Percentiles rank a stretch among this genome's conserved stretches.
Conservation (phyloP, 345 rosid genomes). For the Sonneratia caseolaris region DNA sequence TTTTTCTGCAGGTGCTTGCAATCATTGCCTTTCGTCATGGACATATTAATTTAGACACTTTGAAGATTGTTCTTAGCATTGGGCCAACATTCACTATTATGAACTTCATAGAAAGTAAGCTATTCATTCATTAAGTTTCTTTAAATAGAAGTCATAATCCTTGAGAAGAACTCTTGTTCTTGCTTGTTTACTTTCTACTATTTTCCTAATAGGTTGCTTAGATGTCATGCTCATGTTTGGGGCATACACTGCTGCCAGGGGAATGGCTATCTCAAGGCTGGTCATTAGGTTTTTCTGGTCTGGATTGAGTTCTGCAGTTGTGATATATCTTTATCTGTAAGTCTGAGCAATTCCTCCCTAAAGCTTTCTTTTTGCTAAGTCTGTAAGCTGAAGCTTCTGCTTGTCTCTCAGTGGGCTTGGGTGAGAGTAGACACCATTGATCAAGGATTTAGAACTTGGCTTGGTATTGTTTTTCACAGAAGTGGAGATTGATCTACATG, state of each 20-base stretch:
- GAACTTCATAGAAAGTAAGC: constrained; percentile 80
- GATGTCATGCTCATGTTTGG: constrained; percentile 93
- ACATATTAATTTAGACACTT: constrained; percentile 44
- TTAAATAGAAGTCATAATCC: neutral
- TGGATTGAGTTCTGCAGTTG: constrained; percentile 56
- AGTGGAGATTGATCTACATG: neutral
- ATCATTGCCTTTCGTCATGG: constrained; percentile 76
- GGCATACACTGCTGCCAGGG: constrained; percentile 82
- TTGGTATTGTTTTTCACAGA: neutral
- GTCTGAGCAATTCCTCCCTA: constrained; percentile 18
- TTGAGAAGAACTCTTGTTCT: neutral
- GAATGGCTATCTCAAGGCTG: constrained; percentile 95
- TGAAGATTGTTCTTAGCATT: constrained; percentile 67
- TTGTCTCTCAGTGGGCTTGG: neutral
- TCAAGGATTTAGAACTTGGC: neutral
- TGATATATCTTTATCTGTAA: constrained; percentile 71
- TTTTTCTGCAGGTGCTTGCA: constrained; percentile 52
- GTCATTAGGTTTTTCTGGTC: constrained; percentile 85
- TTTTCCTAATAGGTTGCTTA: constrained; percentile 44
- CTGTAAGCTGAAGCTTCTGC: neutral
- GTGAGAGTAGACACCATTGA: neutral
- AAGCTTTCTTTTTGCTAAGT: neutral
- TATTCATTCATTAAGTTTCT: constrained; percentile 1
- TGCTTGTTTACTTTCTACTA: neutral
- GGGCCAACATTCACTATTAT: constrained; percentile 85